A percentile compares a stretch with the other conserved stretches of the same genome.
phyloP scores from a whole-genome alignment of 75 land plant species.

The Pseudotsuga menziesii region DNA sequence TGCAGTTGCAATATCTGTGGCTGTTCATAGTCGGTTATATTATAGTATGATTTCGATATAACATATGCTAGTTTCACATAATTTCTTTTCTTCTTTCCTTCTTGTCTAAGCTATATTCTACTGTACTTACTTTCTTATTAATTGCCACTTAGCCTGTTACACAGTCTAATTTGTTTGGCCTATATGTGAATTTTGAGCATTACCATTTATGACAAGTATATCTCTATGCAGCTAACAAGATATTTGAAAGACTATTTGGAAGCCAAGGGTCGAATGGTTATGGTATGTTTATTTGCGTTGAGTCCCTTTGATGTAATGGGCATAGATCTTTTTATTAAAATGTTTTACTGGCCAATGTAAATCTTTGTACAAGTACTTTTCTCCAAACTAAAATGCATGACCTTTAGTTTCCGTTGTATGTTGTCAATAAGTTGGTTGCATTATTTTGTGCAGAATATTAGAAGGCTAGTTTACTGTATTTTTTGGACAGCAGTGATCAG shows the following conservation, averaged over 20 bases:
- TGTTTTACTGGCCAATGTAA: neutral
- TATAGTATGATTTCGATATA: neutral
- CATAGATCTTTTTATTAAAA: neutral
- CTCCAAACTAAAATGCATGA: neutral
- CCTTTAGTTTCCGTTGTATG: neutral
- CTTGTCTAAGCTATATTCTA: neutral
- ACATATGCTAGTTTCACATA: neutral
- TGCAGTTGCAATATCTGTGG: neutral
- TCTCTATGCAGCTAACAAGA: constrained; percentile 54
- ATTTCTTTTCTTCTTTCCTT: neutral
- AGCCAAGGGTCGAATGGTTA: constrained; percentile 65
- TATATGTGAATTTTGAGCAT: neutral
- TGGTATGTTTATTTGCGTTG: constrained; percentile 32
- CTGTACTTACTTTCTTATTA: neutral
- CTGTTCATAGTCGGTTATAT: neutral
- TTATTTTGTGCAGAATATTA: neutral
- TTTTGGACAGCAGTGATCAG: too few relatives aligned
- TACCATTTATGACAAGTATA: neutral
- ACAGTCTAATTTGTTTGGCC: neutral
- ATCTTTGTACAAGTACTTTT: neutral
- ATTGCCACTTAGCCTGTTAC: neutral
- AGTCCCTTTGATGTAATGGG: neutral
- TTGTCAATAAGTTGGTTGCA: neutral
- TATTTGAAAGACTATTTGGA: constrained; percentile 68
- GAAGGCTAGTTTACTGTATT: neutral